Conservation (phyloP, 2,329 filamentous ascomycete genomes). For the Aureobasidium sp. region DNA sequence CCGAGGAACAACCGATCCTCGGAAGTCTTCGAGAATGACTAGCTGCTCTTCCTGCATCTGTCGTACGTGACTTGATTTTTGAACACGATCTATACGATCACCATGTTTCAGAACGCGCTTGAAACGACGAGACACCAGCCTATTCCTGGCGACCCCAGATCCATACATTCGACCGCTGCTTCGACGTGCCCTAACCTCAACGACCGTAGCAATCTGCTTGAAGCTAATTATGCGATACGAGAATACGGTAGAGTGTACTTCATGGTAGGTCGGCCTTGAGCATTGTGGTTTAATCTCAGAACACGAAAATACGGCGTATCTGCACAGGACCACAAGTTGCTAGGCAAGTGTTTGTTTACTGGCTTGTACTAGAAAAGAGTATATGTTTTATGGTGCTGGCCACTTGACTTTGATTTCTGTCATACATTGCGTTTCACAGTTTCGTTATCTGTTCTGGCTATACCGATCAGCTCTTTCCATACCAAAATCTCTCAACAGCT, state of each 20-base stretch:
- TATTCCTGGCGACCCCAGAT: too few species aligned
- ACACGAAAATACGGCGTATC: background rate
- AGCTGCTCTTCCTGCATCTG: too few species aligned
- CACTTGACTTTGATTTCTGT: background rate
- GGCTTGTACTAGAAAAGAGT: background rate
- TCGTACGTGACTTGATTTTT: too few species aligned
- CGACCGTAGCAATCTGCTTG: too few species aligned
- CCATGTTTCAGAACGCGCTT: background rate
- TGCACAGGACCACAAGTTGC: background rate
- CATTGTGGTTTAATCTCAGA: background rate
- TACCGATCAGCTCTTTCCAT: too few species aligned
- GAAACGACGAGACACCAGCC: background rate
- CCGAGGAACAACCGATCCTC: background rate
- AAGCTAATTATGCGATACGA: background rate
- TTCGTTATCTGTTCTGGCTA: too few species aligned
- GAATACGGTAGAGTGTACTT: background rate
- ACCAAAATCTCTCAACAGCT: background rate
- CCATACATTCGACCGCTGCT: background rate
- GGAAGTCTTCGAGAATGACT: too few species aligned
- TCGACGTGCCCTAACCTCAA: background rate
- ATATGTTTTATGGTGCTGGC: background rate
- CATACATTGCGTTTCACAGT: too few species aligned
- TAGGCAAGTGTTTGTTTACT: background rate
- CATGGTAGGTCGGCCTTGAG: background rate
- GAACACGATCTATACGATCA: background rate